phyloP scores from a whole-genome alignment of 2,329 filamentous ascomycete genomes.

The Paracoccidioides brasiliensis region DNA sequence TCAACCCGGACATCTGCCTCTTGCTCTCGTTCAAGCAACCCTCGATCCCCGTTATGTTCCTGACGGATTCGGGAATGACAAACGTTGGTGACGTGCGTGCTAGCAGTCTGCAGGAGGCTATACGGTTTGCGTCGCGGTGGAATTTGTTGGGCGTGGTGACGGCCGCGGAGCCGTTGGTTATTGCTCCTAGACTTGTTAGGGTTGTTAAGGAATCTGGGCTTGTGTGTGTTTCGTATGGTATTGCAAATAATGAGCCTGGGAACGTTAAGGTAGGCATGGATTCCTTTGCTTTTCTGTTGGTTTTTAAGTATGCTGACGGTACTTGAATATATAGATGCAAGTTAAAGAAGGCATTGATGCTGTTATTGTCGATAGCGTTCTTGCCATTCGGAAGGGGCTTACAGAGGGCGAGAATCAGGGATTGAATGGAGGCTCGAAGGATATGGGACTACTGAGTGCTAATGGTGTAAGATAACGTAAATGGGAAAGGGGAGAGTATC shows the following conservation, averaged over 20 bases:
- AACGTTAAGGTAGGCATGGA: constrained; percentile 77
- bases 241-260: constrained; percentile 70
- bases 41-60: constrained; percentile 86
- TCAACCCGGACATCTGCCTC: constrained; percentile 94
- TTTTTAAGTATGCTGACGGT: constrained; percentile 1
- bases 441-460: background rate
- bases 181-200: constrained; percentile 74
- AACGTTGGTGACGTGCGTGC: constrained; percentile 80
- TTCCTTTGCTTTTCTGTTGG: constrained; percentile 1
- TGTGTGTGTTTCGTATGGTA: constrained; percentile 91
- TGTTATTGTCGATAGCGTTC: constrained; percentile 90
- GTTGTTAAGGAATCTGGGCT: constrained; percentile 91
- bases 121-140: constrained; percentile 89
- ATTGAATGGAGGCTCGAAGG: background rate
- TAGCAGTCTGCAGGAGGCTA: constrained; percentile 83
- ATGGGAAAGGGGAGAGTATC: background rate
- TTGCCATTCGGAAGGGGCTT: constrained; percentile 82
- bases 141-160: constrained; percentile 85
- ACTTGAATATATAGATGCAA: constrained; percentile 48
- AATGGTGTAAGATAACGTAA: background rate
- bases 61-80: constrained; percentile 75
- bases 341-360: constrained; percentile 93
- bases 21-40: constrained; percentile 94
- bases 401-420: constrained; percentile 34
- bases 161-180: constrained; percentile 75